These are phyloP conservation scores for Psilocybe azurescens DNA, from an alignment of 768 basidiomycete species.

Conservation along the genomic window DNA sequence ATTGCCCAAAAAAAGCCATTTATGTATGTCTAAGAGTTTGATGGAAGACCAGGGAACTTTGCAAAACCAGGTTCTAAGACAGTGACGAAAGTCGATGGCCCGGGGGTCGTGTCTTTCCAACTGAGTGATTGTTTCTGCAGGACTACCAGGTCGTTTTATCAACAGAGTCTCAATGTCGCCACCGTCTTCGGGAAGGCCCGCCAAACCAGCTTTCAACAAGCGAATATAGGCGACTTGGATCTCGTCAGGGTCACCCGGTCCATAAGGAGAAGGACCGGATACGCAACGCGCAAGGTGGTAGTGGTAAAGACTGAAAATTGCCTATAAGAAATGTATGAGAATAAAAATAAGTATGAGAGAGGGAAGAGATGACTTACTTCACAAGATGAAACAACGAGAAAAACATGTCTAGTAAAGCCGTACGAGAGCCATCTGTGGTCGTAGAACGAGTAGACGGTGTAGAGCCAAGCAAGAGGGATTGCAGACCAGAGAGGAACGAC, in stretches of 20 bases:
- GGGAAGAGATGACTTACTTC: constrained; percentile 51
- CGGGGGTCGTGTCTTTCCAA: constrained; percentile 71
- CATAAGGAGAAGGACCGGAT: constrained; percentile 48
- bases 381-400: constrained; percentile 56
- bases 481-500: constrained; percentile 71
- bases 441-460: constrained; percentile 55
- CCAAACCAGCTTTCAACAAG: constrained; percentile 69
- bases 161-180: constrained; percentile 61
- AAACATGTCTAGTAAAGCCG: constrained; percentile 37
- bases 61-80: constrained; percentile 78
- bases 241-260: constrained; percentile 54
- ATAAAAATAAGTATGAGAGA: constrained; percentile 2
- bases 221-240: constrained; percentile 65
- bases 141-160: constrained; percentile 58
- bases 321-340: constrained; percentile 40
- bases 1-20: constrained; percentile 90
- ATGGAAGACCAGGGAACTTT: constrained; percentile 78
- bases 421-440: constrained; percentile 47
- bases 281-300: constrained; percentile 52
- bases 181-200: constrained; percentile 53
- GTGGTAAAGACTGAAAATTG: constrained; percentile 74
- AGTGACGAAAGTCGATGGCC: constrained; percentile 74
- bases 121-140: constrained; percentile 59
- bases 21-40: constrained; percentile 60
- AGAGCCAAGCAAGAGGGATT: constrained; percentile 69